phyloP scores from a whole-genome alignment of 345 rosid genomes.

The Clarkia xantiana region DNA sequence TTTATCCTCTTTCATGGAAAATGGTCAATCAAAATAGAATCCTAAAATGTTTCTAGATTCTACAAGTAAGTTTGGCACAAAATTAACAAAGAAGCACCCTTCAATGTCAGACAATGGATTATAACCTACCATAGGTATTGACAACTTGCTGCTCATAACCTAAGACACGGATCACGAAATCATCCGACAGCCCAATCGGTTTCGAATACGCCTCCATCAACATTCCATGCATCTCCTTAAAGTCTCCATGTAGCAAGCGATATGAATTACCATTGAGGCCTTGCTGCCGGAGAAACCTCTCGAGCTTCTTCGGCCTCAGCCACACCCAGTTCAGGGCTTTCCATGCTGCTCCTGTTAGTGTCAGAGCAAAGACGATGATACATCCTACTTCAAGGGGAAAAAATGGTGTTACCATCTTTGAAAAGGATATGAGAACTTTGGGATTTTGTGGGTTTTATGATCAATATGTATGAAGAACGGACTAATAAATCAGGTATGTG shows the following conservation, averaged over 20 bases:
- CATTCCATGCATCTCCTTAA: background rate
- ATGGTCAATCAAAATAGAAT: no score
- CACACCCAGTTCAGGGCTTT: constrained; percentile 7
- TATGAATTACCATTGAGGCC: constrained; percentile 6
- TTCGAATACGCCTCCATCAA: background rate
- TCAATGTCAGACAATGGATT: no score
- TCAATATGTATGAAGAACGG: no score
- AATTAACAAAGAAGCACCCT: no score
- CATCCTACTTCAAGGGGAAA: background rate
- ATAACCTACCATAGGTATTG: constrained; percentile 1
- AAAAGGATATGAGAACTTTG: no score
- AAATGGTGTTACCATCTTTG: background rate
- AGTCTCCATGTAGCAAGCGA: constrained; percentile 5
- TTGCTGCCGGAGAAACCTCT: constrained; percentile 6
- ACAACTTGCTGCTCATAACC: background rate
- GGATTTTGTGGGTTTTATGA: background rate
- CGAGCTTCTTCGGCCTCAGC: constrained; percentile 8
- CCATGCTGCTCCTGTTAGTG: background rate
- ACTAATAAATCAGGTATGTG: no score
- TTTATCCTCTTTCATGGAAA: no score
- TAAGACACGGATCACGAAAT: background rate
- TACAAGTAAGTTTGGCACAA: no score
- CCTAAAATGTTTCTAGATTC: no score
- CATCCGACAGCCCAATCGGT: constrained; percentile 5
- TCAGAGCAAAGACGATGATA: background rate